Conservation (phyloP, 2,329 filamentous ascomycete species). For the Cercospora berteroae region DNA sequence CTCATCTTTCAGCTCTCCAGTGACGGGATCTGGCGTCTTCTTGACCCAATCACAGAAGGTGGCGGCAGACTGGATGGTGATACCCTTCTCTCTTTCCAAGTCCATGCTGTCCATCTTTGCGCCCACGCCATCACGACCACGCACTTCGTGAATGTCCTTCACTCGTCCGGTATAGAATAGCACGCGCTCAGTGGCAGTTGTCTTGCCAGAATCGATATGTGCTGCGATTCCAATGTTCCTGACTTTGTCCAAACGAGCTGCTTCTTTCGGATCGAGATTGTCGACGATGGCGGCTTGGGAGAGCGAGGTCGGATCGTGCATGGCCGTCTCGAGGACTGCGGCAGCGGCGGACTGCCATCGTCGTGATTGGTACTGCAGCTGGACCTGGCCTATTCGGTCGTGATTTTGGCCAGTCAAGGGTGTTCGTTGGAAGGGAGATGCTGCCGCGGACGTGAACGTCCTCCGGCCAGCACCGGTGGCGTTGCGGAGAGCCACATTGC, state of each 20-base stretch:
- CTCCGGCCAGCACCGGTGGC: conserved; percentile 21
- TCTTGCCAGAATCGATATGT: conserved; percentile 98
- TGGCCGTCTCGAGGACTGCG: conserved; percentile 54
- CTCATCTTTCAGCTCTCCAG: conserved; percentile 74
- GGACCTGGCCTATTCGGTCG: conserved; percentile 27
- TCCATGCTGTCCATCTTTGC: conserved; percentile 99
- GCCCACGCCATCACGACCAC: conserved; percentile 89
- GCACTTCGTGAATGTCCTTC: conserved; percentile 94
- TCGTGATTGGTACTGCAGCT: conserved; percentile 20
- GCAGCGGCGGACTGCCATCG: conserved; percentile 34
- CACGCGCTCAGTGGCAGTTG: conserved; percentile 91
- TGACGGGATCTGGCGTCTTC: conserved; percentile 48
- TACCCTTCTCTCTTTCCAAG: conserved; percentile 94
- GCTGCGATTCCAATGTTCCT: conserved; percentile 98
- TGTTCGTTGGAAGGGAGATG: conserved; percentile 14
- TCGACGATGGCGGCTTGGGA: conserved; percentile 68
- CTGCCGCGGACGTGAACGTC: conserved; percentile 29
- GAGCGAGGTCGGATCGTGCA: conserved; percentile 55
- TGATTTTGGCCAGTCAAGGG: conserved; percentile 29
- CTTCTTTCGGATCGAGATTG: conserved; percentile 78
- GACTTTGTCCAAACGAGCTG: conserved; percentile 72
- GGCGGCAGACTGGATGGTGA: conserved; percentile 96
- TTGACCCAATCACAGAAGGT: conserved; percentile 98
- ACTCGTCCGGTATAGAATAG: conserved; percentile 98
- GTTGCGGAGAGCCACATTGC: conserved; percentile 26